Evolutionary conservation across 2,329 filamentous ascomycete species (phyloP).

Genomic region (Hymenoscyphus scutula): DNA sequence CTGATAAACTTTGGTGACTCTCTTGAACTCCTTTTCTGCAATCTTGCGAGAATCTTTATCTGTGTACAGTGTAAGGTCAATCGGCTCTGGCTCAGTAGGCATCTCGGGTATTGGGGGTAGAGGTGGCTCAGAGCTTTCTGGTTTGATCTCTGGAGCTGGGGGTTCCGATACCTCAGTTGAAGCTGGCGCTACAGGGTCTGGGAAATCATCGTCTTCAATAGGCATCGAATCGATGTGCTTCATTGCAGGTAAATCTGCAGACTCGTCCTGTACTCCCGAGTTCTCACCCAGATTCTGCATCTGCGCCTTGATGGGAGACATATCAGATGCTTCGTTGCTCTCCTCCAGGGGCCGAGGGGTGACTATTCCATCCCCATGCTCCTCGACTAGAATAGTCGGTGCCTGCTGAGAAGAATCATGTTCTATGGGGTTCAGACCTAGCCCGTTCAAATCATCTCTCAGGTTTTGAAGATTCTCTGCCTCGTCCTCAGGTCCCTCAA

Average conservation of each 20-base stretch:
- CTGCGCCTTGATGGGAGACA: conserved; percentile 21
- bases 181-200: conserved; percentile 1
- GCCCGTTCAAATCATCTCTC: conserved; percentile 26
- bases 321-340: conserved; percentile 24
- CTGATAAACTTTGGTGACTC: conserved; percentile 62
- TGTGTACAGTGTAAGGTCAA: conserved; percentile 56
- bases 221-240: conserved; percentile 42
- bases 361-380: conserved; percentile 40
- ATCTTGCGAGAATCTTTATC: conserved; percentile 66
- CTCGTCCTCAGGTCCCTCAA: conserved; percentile 20
- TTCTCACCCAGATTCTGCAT: conserved; percentile 29
- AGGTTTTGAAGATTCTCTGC: conserved; percentile 18
- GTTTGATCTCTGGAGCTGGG: conserved; percentile 14
- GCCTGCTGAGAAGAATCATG: conserved; percentile 19
- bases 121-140: conserved; percentile 38
- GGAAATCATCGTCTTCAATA: conserved; percentile 35
- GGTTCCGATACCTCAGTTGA: conserved; percentile 9
- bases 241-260: conserved; percentile 32
- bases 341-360: conserved; percentile 34
- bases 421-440: conserved; percentile 20
- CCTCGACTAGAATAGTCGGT: conserved; percentile 44
- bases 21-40: conserved; percentile 66
- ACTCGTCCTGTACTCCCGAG: conserved; percentile 29
- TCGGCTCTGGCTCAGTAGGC: conserved; percentile 53
- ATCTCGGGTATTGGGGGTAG: conserved; percentile 49